phyloP scores from a whole-genome alignment of 2,329 filamentous ascomycete species.

The Tolypocladium inflatum region DNA sequence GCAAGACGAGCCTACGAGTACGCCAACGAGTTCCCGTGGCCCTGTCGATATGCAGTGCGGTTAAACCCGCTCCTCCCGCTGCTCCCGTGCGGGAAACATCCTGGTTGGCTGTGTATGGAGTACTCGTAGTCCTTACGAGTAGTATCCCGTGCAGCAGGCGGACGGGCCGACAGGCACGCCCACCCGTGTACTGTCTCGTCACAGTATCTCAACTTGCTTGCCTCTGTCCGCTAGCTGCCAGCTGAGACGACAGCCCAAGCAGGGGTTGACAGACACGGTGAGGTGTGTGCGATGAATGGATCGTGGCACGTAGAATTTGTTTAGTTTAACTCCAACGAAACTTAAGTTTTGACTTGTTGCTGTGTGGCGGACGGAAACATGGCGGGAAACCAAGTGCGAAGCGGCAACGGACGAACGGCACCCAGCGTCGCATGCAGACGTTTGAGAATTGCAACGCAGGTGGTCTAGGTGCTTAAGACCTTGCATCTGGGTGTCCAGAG shows the following conservation, averaged over 20 bases:
- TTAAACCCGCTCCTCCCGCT: constrained; percentile 24
- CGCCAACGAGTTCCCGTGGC: constrained; percentile 5
- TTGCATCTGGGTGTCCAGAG: neutral
- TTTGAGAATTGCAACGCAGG: neutral
- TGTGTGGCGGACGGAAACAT: neutral
- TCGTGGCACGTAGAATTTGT: neutral
- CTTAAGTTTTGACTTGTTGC: neutral
- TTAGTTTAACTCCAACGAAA: neutral
- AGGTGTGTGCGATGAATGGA: neutral
- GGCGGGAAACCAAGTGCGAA: neutral
- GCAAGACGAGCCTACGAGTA: no score
- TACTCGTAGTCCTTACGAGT: neutral
- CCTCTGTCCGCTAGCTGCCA: neutral
- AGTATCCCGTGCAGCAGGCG: neutral
- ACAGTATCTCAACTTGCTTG: neutral
- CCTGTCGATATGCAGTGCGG: constrained; percentile 21
- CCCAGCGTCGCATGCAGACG: neutral
- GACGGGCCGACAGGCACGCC: neutral
- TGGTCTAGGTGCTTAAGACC: neutral
- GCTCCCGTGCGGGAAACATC: constrained; percentile 10
- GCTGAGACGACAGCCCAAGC: neutral
- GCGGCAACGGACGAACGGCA: neutral
- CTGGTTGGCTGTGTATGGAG: neutral
- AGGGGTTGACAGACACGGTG: neutral
- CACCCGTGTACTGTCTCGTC: neutral